Conservation (phyloP, 202 grass and related monocot species). For the Panicum virgatum region DNA sequence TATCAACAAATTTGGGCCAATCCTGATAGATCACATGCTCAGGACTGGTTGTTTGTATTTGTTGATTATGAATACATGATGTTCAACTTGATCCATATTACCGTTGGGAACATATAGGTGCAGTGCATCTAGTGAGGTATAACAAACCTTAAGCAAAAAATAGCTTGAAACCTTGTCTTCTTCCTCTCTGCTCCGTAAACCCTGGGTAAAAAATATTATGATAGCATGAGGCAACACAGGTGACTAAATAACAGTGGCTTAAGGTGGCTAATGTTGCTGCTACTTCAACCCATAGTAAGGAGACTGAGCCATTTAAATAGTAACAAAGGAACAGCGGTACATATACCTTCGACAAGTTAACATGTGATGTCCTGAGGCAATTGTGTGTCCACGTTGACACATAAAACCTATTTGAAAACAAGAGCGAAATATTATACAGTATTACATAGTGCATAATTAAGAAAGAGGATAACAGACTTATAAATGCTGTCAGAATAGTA, state of each 20-base stretch:
- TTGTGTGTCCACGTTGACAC: conserved; percentile 70
- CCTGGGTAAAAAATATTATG: conserved; percentile 51
- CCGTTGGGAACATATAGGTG: conserved; percentile 6
- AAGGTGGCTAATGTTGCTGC: background rate
- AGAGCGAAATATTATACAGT: conserved; percentile 16
- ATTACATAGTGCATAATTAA: background rate
- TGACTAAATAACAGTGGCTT: background rate
- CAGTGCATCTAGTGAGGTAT: conserved; percentile 9
- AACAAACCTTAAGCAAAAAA: conserved; percentile 81
- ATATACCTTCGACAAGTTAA: conserved; percentile 78
- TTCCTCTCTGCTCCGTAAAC: conserved; percentile 79
- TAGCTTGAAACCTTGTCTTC: conserved; percentile 91
- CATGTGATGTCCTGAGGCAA: conserved; percentile 73
- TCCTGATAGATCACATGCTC: background rate
- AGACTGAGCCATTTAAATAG: background rate
- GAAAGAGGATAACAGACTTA: background rate
- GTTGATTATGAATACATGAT: background rate
- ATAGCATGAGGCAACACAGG: background rate
- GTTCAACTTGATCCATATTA: conserved; percentile 1
- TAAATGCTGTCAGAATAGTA: background rate
- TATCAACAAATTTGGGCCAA: conserved; percentile 27
- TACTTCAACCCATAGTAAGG: too few relatives aligned
- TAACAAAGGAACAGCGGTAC: conserved; percentile 13
- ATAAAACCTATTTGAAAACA: conserved; percentile 69
- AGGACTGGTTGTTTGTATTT: conserved; percentile 19